Base-by-base conservation (phyloP, 1,284 basidiomycete species). In the Abortiporus biennis region DNA sequence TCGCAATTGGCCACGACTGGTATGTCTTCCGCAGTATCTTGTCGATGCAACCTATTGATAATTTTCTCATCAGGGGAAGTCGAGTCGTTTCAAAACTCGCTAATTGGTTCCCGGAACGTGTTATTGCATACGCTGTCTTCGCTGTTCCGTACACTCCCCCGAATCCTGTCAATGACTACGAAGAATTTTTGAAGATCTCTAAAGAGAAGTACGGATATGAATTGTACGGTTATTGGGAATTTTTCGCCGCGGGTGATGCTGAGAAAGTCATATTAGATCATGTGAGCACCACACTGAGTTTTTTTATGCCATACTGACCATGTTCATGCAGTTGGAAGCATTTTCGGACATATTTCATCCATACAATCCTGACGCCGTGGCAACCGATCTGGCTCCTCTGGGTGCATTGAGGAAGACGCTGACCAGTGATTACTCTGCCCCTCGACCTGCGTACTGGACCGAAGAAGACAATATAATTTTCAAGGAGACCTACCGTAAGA, bases 1-100 rank as follows among this genome's bases (percentile, higher is more conserved):
- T 77, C 40, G 64, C 54, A 1, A 59, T 78, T 41, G 71, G 68
- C 0, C 72, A 76, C 49, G 73, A 74, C 49, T 74, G 72, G 72
- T 72, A 41, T 40, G 60, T 59, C 16, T 4, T 13, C 16, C 37
- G 9, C 8, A 11, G 6, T 37, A 9, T 23, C 6, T 16, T 8
- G 17, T 11, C 9, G 11, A 11, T 16, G 11, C 33, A 8, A 8
- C 33, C 17, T 9, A 34, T 34, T 11, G 17, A 17, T 34, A 8
- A 11, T 9, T 23, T 15, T 38, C 37, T 46, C 29, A 13, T 19
- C 6, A 74, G 70, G 69, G 72, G 71, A 23, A 57, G 55, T 2
- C 51, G 32, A 11, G 45, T 69, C 11, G 50, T 57, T 4, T 61
- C 63, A 4, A 59, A 65, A 17, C 55, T 74, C 1, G 63, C 66